Evolutionary conservation across 441 rosid genomes (phyloP).

Genomic region (Bocquillonia castaneifolia): DNA sequence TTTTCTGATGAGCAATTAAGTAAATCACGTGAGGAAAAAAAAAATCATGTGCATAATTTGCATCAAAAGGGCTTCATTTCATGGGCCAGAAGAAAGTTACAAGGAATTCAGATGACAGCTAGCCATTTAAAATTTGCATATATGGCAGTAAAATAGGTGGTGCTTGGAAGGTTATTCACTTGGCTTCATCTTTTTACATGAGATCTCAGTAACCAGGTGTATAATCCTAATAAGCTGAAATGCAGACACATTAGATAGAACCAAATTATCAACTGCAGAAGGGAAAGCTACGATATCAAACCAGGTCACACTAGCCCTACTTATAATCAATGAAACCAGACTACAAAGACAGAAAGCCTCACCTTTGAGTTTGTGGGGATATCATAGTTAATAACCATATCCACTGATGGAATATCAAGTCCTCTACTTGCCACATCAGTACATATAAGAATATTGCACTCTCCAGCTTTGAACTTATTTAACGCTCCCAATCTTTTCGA

Average conservation of each 20-base stretch:
- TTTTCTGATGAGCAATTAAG: not conserved
- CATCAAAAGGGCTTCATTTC: not conserved
- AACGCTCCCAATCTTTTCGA: conserved; percentile 95
- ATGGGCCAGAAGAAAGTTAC: not conserved
- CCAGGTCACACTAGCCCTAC: not conserved
- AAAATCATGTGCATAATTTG: not conserved
- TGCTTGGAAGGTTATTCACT: not conserved
- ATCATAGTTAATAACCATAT: conserved; percentile 84
- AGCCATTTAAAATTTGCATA: not conserved
- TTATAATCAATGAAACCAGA: not conserved
- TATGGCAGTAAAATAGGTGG: not conserved
- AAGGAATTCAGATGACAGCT: not conserved
- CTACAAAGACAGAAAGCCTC: conserved; percentile 8
- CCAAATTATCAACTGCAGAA: not conserved
- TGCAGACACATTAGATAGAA: not conserved
- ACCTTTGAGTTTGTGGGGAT: conserved; percentile 88
- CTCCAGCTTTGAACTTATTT: conserved; percentile 91
- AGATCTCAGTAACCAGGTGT: not conserved
- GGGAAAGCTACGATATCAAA: not conserved
- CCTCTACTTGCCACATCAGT: conserved; percentile 99
- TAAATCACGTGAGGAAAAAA: not conserved
- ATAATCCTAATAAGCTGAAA: not conserved
- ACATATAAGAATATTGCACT: conserved; percentile 85
- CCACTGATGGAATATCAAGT: conserved; percentile 93
- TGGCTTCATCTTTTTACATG: not conserved